Conservation (phyloP, 1,284 basidiomycete genomes). For the Gomphus bonarii region DNA sequence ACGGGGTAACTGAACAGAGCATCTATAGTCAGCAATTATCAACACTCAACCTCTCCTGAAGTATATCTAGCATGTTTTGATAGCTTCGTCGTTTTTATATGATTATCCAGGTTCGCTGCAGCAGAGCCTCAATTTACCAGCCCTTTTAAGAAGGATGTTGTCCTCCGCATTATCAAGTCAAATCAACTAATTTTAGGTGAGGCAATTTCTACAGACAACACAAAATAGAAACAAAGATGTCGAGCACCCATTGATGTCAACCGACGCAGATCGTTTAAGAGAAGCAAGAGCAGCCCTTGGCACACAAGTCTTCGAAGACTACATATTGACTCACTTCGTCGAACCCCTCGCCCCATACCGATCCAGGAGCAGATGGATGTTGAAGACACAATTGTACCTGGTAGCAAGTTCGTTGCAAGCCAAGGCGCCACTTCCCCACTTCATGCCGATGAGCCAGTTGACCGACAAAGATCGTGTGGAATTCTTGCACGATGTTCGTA, state of each 20-base stretch:
- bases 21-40: slow-evolving; percentile 15
- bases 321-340: slow-evolving; percentile 18
- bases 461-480: slow-evolving; percentile 12
- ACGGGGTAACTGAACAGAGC: background rate
- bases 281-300: slow-evolving; percentile 20
- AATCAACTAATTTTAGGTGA: slow-evolving; percentile 20
- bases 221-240: background rate
- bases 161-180: slow-evolving; percentile 16
- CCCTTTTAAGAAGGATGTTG: slow-evolving; percentile 17
- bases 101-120: slow-evolving; percentile 18
- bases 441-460: slow-evolving; percentile 17
- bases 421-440: slow-evolving; percentile 22
- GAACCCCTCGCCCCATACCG: slow-evolving; percentile 20
- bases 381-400: slow-evolving; percentile 18
- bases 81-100: background rate
- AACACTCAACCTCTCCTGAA: slow-evolving; percentile 21
- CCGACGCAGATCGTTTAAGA: slow-evolving; percentile 16
- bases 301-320: slow-evolving; percentile 16
- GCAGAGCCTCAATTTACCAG: slow-evolving; percentile 17
- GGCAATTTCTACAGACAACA: background rate
- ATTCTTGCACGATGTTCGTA: slow-evolving; percentile 21
- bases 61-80: slow-evolving; percentile 12
- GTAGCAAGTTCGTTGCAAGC: slow-evolving; percentile 19
- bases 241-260: background rate
- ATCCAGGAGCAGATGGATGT: slow-evolving; percentile 16